Conservation (phyloP, 805 yeast genomes). For the Candida verbasci region DNA sequence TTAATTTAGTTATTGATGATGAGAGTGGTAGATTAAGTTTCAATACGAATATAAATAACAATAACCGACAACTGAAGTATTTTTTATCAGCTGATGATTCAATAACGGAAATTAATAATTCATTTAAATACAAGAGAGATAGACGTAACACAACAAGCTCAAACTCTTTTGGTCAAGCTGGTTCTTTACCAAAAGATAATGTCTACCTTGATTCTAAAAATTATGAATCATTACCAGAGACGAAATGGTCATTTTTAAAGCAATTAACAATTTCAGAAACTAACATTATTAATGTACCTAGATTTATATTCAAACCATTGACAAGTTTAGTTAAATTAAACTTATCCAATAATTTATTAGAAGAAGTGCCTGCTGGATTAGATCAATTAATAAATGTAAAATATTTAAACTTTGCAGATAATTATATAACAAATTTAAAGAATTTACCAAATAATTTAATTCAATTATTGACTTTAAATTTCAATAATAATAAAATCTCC, state of each 20-base stretch:
- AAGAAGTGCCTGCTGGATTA: conserved; percentile 50
- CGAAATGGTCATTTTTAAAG: conserved; percentile 37
- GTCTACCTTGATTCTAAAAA: conserved; percentile 8
- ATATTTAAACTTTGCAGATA: conserved; percentile 42
- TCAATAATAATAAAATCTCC: conserved; percentile 45
- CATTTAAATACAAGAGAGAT: conserved; percentile 22
- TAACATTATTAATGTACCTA: conserved; percentile 32
- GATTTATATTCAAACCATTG: conserved; percentile 36
- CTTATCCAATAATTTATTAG: conserved; percentile 50
- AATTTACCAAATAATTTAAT: conserved; percentile 31
- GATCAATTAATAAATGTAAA: conserved; percentile 44
- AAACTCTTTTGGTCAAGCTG: conserved; percentile 17
- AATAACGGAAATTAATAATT: conserved; percentile 14
- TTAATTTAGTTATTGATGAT: conserved; percentile 52
- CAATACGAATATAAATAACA: conserved; percentile 15
- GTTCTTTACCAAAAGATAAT: conserved; percentile 21
- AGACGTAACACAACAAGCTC: conserved; percentile 17
- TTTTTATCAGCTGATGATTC: conserved; percentile 12
- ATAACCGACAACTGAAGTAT: conserved; percentile 5
- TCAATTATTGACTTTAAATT: conserved; percentile 42
- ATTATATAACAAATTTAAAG: conserved; percentile 30
- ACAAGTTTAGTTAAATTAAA: conserved; percentile 44
- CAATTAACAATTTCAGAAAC: conserved; percentile 40
- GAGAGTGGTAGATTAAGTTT: conserved; percentile 37
- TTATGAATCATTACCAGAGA: conserved; percentile 25